Base-by-base conservation (phyloP, 2,329 filamentous ascomycete species). In the Epichloe aotearoae region DNA sequence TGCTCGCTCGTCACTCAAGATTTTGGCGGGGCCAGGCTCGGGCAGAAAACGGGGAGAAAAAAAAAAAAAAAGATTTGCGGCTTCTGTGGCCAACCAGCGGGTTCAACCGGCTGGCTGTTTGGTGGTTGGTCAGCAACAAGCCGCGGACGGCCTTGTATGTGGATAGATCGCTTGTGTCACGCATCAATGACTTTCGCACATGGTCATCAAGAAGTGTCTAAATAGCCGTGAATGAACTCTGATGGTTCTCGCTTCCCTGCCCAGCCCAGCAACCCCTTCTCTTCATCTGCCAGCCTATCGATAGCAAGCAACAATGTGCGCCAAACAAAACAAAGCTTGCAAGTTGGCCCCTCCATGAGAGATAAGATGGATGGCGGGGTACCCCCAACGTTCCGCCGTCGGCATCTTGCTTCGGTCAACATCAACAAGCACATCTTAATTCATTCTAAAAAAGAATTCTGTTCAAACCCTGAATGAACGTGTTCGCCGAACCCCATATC, bases 21-120 rank as follows among this genome's bases (percentile, higher is more conserved):
- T 47, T 49, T 54, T 49, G 46, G 40, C 23, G 42, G 54, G 33
- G 47, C 51, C 52, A 45, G 50, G n/a, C 34, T 26, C 15, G 19
- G 45, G 45, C 34, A n/a, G 45, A 12, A 26, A 23, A 33, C n/a
- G n/a, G n/a, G n/a, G n/a, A n/a, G n/a, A n/a, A n/a, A 19, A 2
- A 47, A 54, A 56, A 47, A 50, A 48, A 37, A 37, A 34, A 40
- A 12, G 1, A 15, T 19, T 19, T 19, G 19, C 2, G 19, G 19
- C 19, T 19, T n/a, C n/a, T n/a, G n/a, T n/a, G n/a, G n/a, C n/a
- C n/a, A n/a, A 17, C 14, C 11, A 12, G 44, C 4, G 3, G 7
- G n/a, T 19, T n/a, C n/a, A n/a, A n/a, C n/a, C n/a, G n/a, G n/a
- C n/a, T 20, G 42, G 23, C 6, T 33, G 20, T 6, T 41, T 8